Conservation (phyloP, 768 basidiomycete genomes). For the Pleurotus salmoneostramineus region DNA sequence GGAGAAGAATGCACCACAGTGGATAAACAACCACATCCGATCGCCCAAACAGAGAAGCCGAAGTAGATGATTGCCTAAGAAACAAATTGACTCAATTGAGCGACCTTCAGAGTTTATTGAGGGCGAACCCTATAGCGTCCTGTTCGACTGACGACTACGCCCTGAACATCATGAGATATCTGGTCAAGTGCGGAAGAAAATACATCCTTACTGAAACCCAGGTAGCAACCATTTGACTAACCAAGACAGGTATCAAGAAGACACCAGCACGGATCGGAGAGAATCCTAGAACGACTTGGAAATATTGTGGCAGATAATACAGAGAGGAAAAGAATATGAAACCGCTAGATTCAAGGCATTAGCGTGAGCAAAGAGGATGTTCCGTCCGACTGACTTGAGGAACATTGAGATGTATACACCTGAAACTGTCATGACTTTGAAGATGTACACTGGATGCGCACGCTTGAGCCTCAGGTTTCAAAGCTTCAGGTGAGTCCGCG, state of each 20-base stretch:
- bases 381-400: constrained; percentile 41
- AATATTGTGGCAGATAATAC: constrained; percentile 73
- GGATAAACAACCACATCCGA: constrained; percentile 69
- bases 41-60: constrained; percentile 66
- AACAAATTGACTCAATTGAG: not conserved
- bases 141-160: constrained; percentile 58
- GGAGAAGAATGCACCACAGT: constrained; percentile 48
- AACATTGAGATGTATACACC: constrained; percentile 72
- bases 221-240: constrained; percentile 58
- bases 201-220: constrained; percentile 42
- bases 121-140: constrained; percentile 53
- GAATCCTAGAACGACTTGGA: constrained; percentile 68
- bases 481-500: no score
- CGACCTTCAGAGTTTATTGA: not conserved
- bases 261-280: constrained; percentile 55
- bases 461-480: no score
- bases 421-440: constrained; percentile 59
- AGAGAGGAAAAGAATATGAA: constrained; percentile 61
- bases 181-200: not conserved
- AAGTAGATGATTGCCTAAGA: constrained; percentile 49
- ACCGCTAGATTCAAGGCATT: constrained; percentile 30
- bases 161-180: constrained; percentile 27
- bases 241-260: constrained; percentile 66
- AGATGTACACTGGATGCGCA: constrained; percentile 62
- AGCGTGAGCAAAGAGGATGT: not conserved